phyloP scores from a whole-genome alignment of 495 filamentous ascomycete species.

The Xylaria curta region DNA sequence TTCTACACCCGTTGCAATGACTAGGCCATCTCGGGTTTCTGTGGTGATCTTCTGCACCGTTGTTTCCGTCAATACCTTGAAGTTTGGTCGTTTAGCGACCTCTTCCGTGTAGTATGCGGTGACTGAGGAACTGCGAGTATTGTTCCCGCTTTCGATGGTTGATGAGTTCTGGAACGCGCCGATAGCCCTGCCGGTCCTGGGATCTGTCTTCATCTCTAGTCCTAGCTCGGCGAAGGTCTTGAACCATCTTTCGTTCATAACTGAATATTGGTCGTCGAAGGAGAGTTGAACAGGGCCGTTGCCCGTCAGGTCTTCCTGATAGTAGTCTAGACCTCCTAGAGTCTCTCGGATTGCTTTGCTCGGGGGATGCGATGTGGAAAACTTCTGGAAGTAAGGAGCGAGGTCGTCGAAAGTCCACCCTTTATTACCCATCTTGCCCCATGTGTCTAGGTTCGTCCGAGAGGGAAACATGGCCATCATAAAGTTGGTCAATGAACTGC shows the following conservation, averaged over 20 bases:
- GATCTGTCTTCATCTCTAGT: slow-evolving; percentile 44
- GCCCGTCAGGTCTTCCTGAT: slow-evolving; percentile 41
- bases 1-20: slow-evolving; percentile 45
- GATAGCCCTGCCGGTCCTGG: slow-evolving; percentile 44
- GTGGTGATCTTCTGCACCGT: slow-evolving; percentile 52
- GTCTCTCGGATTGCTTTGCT: slow-evolving; percentile 39
- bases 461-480: slow-evolving; percentile 56
- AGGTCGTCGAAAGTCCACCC: slow-evolving; percentile 60
- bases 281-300: slow-evolving; percentile 52
- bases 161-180: slow-evolving; percentile 55
- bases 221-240: slow-evolving; percentile 44
- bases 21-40: slow-evolving; percentile 35
- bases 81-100: slow-evolving; percentile 48
- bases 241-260: slow-evolving; percentile 47
- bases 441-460: slow-evolving; percentile 56
- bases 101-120: slow-evolving; percentile 47
- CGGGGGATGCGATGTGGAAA: slow-evolving; percentile 43
- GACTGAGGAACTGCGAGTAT: slow-evolving; percentile 47
- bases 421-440: slow-evolving; percentile 59
- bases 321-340: slow-evolving; percentile 39
- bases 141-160: slow-evolving; percentile 50
- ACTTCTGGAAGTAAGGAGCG: slow-evolving; percentile 56
- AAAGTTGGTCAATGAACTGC: slow-evolving; percentile 63
- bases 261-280: slow-evolving; percentile 45
- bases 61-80: slow-evolving; percentile 54